Evolutionary conservation across 2,329 filamentous ascomycete species (phyloP), one percentile per base, ranked within the genome.

Genomic region (Fusarium keratoplasticum): DNA sequence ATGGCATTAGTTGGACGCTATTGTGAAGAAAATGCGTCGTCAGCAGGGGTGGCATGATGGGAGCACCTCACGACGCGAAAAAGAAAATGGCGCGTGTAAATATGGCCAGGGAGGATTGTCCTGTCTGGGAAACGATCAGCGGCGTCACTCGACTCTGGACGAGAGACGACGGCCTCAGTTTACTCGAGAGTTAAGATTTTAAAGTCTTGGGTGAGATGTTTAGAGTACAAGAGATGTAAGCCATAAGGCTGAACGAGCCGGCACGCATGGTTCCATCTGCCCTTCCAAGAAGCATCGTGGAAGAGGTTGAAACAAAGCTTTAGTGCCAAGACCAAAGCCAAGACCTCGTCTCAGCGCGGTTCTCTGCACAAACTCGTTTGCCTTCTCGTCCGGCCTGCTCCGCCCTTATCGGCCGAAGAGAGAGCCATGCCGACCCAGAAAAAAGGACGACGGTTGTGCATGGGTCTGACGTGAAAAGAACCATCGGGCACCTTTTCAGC

Each of bases 271-370:
- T 25, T 38, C 13, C 11, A 61, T 33, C 25, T 20, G 42, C 52
- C 11, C 25, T 72, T 60, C 27, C 55, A 66, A 54, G 59, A 75
- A 73, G 54, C 61, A 44, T 52, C 54, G 36, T 62, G 50, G 60
- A 67, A 66, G 74, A 68, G 60, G 72, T 76, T 60, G 62, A 76
- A 76, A 76, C 74, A 77, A 77, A 70, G 73, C 71, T 70, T 67
- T 38, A 38, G 63, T 47, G 75, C 75, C 75, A 77, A 77, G 75
- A 75, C 69, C 20, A 52, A 63, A 36, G 72, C 75, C 76, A 77
- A 77, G 74, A 71, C 60, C 44, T 61, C 47, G 31, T 61, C 54
- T 64, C 52, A 69, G 44, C 57, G 61, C 60, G 47, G 59, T 60
- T 61, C 42, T 63, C 40, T 44, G 59, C 65, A 71, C 31, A 59